Base-by-base conservation (phyloP, 208 protist genomes). In the Novymonas esmeraldas region DNA sequence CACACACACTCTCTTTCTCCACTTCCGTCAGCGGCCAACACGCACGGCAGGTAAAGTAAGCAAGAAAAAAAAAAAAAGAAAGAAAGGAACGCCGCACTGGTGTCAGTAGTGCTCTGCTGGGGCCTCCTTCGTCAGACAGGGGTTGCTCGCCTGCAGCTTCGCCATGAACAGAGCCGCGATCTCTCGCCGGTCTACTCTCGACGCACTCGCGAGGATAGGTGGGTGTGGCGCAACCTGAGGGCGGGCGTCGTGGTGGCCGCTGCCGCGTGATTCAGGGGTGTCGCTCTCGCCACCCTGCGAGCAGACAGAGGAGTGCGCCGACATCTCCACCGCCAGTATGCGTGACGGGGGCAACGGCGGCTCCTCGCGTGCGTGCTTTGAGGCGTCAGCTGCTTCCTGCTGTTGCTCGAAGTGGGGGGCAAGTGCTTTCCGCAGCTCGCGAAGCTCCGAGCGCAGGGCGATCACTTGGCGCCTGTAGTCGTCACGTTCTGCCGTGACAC, bases 401-500 rank as follows among this genome's bases (percentile, higher is more conserved):
- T 36, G 36, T 13, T 61, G 38, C 39, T 7, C 42, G 26, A 14
- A 52, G 41, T 39, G 42, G 9, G n/a, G 56, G 6, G 39, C 22
- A 13, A 6, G 20, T 28, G 4, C 13, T n/a, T 42, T n/a, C 45
- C 51, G 44, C 48, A 85, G 49, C 20, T 57, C 55, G 1, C 16
- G 26, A 7, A 82, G 38, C 48, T 76, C 38, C 39, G 33, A 39
- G 0, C 57, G 62, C 9, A 85, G 68, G 22, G 56, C 48, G 11
- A 41, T 20, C 6, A 56, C 45, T 38, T 78, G 64, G 39, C 29
- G 62, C 14, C 44, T 41, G 58, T 75, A 81, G 50, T 41, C 24
- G 33, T 85, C 74, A 2, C 76, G 75, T 39, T 85, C 75, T 18
- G 42, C 59, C 54, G 49, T 64, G 31, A 79, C 48, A 13, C 56